These are phyloP conservation scores for Coleophoma crateriformis DNA, from an alignment of 2,329 filamentous ascomycete genomes.

Conservation along the genomic window DNA sequence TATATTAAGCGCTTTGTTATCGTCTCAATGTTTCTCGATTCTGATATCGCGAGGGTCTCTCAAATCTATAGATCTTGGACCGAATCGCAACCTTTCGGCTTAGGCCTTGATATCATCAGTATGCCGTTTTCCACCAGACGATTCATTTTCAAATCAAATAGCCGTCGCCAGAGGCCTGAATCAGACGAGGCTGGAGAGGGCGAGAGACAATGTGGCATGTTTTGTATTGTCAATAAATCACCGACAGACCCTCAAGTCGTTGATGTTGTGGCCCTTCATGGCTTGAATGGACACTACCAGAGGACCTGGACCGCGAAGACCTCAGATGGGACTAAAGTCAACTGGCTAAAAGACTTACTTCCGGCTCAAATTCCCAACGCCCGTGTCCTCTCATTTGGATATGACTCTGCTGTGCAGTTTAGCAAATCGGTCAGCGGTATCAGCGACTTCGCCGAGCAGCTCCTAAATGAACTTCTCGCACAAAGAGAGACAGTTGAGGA, in stretches of 20 bases:
- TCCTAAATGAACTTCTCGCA: neutral
- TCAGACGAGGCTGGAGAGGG: no score
- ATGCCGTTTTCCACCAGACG: no score
- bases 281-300: conserved; percentile 26
- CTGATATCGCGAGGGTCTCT: no score
- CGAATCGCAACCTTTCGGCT: no score
- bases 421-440: conserved; percentile 1
- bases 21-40: no score
- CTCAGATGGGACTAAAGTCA: conserved; percentile 7
- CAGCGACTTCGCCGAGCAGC: conserved; percentile 1
- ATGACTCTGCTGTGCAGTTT: conserved; percentile 18
- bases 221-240: neutral
- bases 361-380: conserved; percentile 23
- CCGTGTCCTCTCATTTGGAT: conserved; percentile 28
- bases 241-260: neutral
- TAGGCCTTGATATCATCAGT: no score
- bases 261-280: neutral
- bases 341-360: conserved; percentile 22
- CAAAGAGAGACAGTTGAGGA: neutral
- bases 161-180: no score
- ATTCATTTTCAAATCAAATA: no score
- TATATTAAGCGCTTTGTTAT: no score
- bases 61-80: no score
- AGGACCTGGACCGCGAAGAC: conserved; percentile 30
- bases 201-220: neutral